Conservation (phyloP, 768 basidiomycete species). For the Trametes maxima region DNA sequence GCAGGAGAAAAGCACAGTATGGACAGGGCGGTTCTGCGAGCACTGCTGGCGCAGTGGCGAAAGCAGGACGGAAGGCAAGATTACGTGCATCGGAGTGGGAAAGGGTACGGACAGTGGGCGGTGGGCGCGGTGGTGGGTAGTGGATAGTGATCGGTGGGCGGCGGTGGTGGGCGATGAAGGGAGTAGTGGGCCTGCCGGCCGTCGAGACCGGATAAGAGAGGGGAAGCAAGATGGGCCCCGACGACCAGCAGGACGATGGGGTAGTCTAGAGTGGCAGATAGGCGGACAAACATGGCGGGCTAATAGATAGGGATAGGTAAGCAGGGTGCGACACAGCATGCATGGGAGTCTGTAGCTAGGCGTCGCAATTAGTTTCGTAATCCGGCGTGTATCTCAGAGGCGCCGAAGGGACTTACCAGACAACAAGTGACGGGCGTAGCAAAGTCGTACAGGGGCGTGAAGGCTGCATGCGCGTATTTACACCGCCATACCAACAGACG, state of each 20-base stretch:
- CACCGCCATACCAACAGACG: constrained; percentile 19
- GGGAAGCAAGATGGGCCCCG: constrained; percentile 1
- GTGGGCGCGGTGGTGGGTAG: background rate
- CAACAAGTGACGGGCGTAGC: background rate
- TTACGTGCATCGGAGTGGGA: background rate
- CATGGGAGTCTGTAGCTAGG: constrained; percentile 7
- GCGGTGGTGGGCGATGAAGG: background rate
- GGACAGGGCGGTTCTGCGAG: background rate
- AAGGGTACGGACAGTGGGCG: no score
- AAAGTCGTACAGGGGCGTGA: constrained; percentile 2
- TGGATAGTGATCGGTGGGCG: no score
- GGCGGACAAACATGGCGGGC: background rate
- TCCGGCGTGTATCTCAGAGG: background rate
- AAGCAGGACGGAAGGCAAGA: background rate
- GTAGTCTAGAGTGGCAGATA: constrained; percentile 7
- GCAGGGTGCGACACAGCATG: constrained; percentile 4
- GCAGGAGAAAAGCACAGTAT: no score
- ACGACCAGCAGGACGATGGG: constrained; percentile 15
- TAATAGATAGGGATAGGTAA: background rate
- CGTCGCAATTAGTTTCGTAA: background rate
- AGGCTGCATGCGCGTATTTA: background rate
- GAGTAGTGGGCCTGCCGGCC: constrained; percentile 10
- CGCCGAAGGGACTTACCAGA: background rate
- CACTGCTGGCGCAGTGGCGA: background rate
- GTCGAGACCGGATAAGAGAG: constrained; percentile 13